These are phyloP conservation scores for Amylostereum areolatum DNA, from an alignment of 1,284 basidiomycete species.

Conservation along the genomic window DNA sequence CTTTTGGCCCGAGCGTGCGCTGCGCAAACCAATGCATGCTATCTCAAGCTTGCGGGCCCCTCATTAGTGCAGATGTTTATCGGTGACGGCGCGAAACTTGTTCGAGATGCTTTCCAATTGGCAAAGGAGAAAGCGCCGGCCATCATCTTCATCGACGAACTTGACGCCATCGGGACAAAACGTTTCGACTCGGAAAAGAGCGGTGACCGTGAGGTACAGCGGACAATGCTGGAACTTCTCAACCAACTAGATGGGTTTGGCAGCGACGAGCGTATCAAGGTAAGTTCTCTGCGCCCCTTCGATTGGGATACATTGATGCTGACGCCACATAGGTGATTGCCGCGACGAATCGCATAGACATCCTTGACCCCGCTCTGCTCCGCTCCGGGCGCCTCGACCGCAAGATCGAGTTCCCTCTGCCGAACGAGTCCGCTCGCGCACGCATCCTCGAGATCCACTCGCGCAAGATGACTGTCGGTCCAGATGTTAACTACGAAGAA, in stretches of 20 bases:
- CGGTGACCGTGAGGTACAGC: slow-evolving; percentile 75
- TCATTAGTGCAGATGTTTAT: slow-evolving; percentile 83
- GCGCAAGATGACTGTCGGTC: slow-evolving; percentile 87
- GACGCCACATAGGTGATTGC: slow-evolving; percentile 77
- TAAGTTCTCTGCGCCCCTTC: slow-evolving; percentile 22
- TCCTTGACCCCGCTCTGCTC: slow-evolving; percentile 79
- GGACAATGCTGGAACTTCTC: slow-evolving; percentile 76
- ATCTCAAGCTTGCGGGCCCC: slow-evolving; percentile 75
- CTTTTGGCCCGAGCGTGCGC: slow-evolving; percentile 74
- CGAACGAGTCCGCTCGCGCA: slow-evolving; percentile 69
- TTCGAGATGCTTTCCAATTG: slow-evolving; percentile 72
- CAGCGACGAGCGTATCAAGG: slow-evolving; percentile 96
- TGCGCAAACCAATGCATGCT: slow-evolving; percentile 78
- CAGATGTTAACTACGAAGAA: slow-evolving; percentile 77
- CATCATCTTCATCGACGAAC: slow-evolving; percentile 80
- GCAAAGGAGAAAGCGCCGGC: slow-evolving; percentile 76
- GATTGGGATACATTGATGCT: too few species aligned
- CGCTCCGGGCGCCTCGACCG: slow-evolving; percentile 73
- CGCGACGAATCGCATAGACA: slow-evolving; percentile 98
- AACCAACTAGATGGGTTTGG: slow-evolving; percentile 78
- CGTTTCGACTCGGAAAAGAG: slow-evolving; percentile 77
- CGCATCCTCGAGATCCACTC: slow-evolving; percentile 79
- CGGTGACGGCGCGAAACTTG: slow-evolving; percentile 76
- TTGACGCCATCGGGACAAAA: slow-evolving; percentile 79
- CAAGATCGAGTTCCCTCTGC: slow-evolving; percentile 80